Percentiles rank a stretch among this genome's conserved stretches.
phyloP scores from a whole-genome alignment of 306 rosid species.

The Sindora glabra region DNA sequence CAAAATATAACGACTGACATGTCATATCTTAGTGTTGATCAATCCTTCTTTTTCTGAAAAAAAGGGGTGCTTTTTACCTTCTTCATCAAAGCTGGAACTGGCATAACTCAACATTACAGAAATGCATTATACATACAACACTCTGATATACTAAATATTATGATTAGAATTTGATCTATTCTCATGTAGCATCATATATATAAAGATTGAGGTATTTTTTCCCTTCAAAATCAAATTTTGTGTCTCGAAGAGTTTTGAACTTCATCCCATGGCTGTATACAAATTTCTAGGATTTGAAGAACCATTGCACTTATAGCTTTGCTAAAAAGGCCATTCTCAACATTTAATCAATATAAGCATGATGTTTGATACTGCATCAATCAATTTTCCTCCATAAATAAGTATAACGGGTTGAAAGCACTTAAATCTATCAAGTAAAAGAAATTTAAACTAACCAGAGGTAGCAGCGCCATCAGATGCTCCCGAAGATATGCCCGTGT shows the following conservation, averaged over 20 bases:
- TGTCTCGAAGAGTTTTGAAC: not conserved
- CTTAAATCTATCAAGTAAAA: not conserved
- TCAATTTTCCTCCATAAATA: too few relatives aligned
- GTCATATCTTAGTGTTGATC: too few relatives aligned
- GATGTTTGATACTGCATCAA: too few relatives aligned
- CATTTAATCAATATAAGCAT: not conserved
- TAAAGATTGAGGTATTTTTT: not conserved
- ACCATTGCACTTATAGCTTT: not conserved
- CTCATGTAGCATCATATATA: not conserved
- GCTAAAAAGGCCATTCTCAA: not conserved
- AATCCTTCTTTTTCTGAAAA: too few relatives aligned
- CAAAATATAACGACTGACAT: not conserved
- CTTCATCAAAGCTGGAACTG: not conserved
- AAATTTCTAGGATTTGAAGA: not conserved
- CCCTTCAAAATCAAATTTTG: not conserved
- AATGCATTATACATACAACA: not conserved
- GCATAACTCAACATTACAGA: not conserved
- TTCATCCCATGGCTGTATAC: not conserved
- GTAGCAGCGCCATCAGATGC: slow-evolving; percentile 69
- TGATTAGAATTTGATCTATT: not conserved
- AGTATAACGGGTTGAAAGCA: too few relatives aligned
- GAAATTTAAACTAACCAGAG: slow-evolving; percentile 43
- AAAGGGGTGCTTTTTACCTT: too few relatives aligned
- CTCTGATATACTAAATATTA: not conserved
- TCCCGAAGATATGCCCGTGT: slow-evolving; percentile 52